A percentile compares a stretch with the other conserved stretches of the same genome.
These are phyloP conservation scores for Protomyces inouyei DNA, from an alignment of 1,139 yeast species.

Conservation along the genomic window DNA sequence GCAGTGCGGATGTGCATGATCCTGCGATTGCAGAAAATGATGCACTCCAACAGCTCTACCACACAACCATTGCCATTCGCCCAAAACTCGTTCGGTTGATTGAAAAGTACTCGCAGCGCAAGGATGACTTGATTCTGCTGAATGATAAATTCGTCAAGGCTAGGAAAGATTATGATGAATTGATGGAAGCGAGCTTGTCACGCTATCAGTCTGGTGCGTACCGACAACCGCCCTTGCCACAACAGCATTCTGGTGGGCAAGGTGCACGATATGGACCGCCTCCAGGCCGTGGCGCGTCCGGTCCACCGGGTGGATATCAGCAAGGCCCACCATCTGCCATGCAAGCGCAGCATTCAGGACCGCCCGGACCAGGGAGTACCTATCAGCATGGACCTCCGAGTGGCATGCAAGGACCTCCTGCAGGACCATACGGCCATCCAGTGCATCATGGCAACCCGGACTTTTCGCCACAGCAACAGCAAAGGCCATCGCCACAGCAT, in stretches of 20 bases:
- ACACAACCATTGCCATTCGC: slow-evolving; percentile 63
- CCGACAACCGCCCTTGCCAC: background rate
- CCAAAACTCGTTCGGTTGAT: slow-evolving; percentile 68
- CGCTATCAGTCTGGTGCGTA: slow-evolving; percentile 32
- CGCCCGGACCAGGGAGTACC: background rate
- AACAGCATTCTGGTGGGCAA: background rate
- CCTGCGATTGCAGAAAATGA: slow-evolving; percentile 43
- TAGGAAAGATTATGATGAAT: slow-evolving; percentile 59
- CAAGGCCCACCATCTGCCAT: background rate
- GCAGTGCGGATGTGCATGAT: slow-evolving; percentile 40
- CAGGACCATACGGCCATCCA: too few relatives aligned
- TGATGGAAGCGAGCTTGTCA: slow-evolving; percentile 50
- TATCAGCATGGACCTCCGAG: background rate
- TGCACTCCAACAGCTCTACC: slow-evolving; percentile 47
- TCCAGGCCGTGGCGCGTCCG: background rate
- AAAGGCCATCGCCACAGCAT: background rate
- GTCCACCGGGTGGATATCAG: background rate
- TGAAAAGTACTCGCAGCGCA: slow-evolving; percentile 67
- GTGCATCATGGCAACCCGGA: background rate
- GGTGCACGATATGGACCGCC: background rate
- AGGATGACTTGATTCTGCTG: slow-evolving; percentile 51
- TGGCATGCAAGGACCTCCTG: background rate
- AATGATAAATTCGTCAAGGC: slow-evolving; percentile 64
- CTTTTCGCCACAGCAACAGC: background rate
- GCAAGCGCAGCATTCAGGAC: background rate